Conservation (phyloP, 257 asterid species). For the Gentiana straminea region DNA sequence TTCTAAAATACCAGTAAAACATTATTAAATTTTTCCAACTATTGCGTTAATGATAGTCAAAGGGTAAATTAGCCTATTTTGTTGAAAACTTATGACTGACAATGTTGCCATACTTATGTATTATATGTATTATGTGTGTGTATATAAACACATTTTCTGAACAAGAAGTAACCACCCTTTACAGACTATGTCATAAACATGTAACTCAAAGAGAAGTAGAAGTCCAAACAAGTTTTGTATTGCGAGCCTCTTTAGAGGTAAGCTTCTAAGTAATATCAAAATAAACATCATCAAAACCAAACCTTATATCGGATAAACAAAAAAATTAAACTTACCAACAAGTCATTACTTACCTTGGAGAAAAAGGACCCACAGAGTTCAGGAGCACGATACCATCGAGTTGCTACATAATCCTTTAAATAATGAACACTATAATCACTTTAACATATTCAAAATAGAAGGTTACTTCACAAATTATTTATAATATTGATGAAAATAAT, state of each 20-base stretch:
- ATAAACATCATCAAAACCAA: background rate
- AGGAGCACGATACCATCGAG: conserved; percentile 99
- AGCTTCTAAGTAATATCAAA: too few species aligned
- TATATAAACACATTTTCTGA: background rate
- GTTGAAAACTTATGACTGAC: too few species aligned
- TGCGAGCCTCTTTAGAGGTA: background rate
- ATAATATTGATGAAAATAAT: background rate
- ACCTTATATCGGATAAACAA: background rate
- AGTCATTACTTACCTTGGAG: conserved; percentile 65
- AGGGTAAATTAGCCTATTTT: too few species aligned
- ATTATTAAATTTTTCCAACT: background rate
- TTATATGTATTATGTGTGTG: background rate
- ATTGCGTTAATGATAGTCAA: too few species aligned
- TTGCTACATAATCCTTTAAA: conserved; percentile 90
- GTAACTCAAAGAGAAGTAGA: too few species aligned
- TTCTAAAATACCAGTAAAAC: background rate
- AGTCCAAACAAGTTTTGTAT: too few species aligned
- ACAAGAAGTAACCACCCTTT: background rate
- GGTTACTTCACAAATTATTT: background rate
- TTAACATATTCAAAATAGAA: conserved; percentile 1
- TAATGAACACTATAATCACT: conserved; percentile 12
- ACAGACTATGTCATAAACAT: too few species aligned
- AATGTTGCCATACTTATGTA: background rate
- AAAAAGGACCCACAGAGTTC: conserved; percentile 98
- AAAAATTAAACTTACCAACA: conserved; percentile 4